phyloP scores from a whole-genome alignment of 2,329 filamentous ascomycete genomes.

The Calycina herbarum region DNA sequence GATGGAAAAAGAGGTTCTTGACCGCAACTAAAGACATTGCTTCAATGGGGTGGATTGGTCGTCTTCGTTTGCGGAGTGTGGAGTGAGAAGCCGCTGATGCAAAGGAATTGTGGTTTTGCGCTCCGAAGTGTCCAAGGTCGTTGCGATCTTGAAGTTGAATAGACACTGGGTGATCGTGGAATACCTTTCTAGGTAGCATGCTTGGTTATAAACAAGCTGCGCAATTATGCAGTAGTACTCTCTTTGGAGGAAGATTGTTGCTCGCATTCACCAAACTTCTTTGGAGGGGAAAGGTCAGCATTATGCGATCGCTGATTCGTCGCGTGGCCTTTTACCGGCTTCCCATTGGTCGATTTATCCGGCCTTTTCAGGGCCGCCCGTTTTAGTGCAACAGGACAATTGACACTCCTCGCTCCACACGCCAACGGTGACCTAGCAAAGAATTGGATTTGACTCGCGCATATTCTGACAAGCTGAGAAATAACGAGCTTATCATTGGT shows the following conservation, averaged over 20 bases:
- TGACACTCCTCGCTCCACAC: too few species aligned
- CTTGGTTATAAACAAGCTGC: neutral
- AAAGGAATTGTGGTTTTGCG: neutral
- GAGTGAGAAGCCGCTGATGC: constrained; percentile 9
- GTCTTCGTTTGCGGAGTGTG: constrained; percentile 21
- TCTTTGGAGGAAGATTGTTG: neutral
- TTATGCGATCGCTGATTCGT: neutral
- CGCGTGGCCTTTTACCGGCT: neutral
- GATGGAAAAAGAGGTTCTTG: constrained; percentile 36
- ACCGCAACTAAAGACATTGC: constrained; percentile 37
- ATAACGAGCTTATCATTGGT: too few species aligned
- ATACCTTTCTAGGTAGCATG: neutral
- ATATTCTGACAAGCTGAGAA: too few species aligned
- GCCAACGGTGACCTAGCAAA: too few species aligned
- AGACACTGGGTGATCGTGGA: neutral
- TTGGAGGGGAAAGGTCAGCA: constrained; percentile 3
- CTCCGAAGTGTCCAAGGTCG: neutral
- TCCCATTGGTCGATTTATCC: too few species aligned
- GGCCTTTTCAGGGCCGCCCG: too few species aligned
- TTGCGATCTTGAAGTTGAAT: constrained; percentile 6
- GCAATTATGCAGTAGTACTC: neutral
- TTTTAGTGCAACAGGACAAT: too few species aligned
- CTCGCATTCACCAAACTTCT: neutral
- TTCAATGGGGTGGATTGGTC: constrained; percentile 17
- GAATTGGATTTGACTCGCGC: too few species aligned